Conservation (phyloP, 2,329 filamentous ascomycete species). For the Ophiostoma sp. region DNA sequence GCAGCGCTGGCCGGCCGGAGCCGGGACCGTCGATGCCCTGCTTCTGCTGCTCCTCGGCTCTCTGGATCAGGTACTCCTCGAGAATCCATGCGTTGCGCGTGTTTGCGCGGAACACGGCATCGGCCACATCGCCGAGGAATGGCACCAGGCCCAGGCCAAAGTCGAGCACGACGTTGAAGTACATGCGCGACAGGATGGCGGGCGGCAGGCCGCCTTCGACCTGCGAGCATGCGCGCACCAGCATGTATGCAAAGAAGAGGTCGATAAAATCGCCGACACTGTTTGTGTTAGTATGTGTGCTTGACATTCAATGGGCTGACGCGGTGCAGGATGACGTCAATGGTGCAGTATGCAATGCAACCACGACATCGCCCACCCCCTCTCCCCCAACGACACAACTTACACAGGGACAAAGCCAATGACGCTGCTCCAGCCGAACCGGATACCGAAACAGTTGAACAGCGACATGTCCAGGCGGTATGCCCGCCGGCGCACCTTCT, state of each 20-base stretch:
- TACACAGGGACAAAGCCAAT: conserved; percentile 79
- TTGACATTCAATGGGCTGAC: not conserved
- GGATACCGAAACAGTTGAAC: conserved; percentile 73
- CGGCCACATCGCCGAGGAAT: conserved; percentile 68
- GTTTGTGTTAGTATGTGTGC: conserved; percentile 20
- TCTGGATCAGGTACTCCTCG: conserved; percentile 57
- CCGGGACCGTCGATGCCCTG: not conserved
- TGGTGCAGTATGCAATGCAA: not conserved
- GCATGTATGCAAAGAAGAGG: conserved; percentile 65
- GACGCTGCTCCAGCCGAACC: conserved; percentile 83
- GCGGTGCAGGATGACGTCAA: not conserved
- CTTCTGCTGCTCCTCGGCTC: conserved; percentile 52
- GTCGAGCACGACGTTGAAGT: conserved; percentile 71
- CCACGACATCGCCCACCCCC: no score
- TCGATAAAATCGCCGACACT: conserved; percentile 74
- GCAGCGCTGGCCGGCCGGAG: not conserved
- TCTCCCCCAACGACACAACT: conserved; percentile 37
- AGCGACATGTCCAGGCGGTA: conserved; percentile 81
- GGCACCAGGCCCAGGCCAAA: conserved; percentile 70
- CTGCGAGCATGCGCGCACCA: conserved; percentile 65
- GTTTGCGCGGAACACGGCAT: conserved; percentile 69
- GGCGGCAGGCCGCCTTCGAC: conserved; percentile 71
- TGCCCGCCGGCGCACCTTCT: conserved; percentile 76
- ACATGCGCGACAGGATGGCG: conserved; percentile 62
- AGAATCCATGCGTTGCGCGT: conserved; percentile 62